These are phyloP conservation scores for Ascochyta koolunga DNA, from an alignment of 2,329 filamentous ascomycete species.

Conservation along the genomic window DNA sequence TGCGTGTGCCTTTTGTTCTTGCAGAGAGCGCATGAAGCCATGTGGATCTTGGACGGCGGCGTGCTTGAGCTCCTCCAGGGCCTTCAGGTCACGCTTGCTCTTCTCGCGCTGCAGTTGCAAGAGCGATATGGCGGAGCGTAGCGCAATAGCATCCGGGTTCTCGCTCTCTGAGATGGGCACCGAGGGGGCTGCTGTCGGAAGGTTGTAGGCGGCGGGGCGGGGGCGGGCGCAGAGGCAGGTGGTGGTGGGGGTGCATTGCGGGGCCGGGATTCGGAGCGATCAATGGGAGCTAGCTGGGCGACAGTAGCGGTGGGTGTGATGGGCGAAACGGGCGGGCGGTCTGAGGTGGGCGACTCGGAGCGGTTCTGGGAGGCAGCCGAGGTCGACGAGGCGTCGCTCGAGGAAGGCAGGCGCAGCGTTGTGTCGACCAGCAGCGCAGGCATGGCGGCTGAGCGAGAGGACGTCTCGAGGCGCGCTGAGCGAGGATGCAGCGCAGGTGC, in stretches of 20 bases:
- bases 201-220: slow-evolving; percentile 20
- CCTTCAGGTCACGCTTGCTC: slow-evolving; percentile 75
- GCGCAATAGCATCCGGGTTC: slow-evolving; percentile 86
- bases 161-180: slow-evolving; percentile 56
- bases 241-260: slow-evolving; percentile 37
- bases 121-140: slow-evolving; percentile 83
- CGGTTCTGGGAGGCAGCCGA: slow-evolving; percentile 28
- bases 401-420: slow-evolving; percentile 31
- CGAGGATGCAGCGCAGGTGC: neutral
- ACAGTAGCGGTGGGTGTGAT: slow-evolving; percentile 47
- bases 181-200: slow-evolving; percentile 53
- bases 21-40: slow-evolving; percentile 72
- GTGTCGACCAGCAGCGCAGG: slow-evolving; percentile 46
- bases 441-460: slow-evolving; percentile 40
- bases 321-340: slow-evolving; percentile 48
- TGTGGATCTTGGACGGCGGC: slow-evolving; percentile 74
- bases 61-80: slow-evolving; percentile 71
- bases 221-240: neutral
- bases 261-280: slow-evolving; percentile 32
- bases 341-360: slow-evolving; percentile 41
- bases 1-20: slow-evolving; percentile 59
- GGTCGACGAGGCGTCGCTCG: slow-evolving; percentile 32
- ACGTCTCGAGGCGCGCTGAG: slow-evolving; percentile 22
- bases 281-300: slow-evolving; percentile 44
- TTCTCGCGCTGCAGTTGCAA: slow-evolving; percentile 84